These are phyloP conservation scores for Blastobotrys raffinosifermentans DNA, from an alignment of 1,139 yeast genomes.

Conservation along the genomic window DNA sequence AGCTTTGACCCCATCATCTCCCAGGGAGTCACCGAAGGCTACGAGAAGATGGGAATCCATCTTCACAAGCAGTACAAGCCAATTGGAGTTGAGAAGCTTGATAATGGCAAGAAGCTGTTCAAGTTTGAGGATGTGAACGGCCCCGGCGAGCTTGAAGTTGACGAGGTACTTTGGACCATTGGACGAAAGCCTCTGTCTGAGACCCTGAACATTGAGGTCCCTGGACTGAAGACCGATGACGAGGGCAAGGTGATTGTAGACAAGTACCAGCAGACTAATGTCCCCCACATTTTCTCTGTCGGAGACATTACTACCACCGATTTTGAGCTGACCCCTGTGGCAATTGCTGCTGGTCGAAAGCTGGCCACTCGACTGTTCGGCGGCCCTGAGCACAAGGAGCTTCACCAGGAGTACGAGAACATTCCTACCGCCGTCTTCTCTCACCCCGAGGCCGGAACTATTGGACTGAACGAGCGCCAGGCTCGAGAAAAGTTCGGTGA, in stretches of 20 bases:
- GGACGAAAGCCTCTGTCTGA: constrained; percentile 79
- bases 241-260: constrained; percentile 63
- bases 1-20: constrained; percentile 81
- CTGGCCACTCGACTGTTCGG: constrained; percentile 89
- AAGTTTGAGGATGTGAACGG: constrained; percentile 22
- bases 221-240: constrained; percentile 60
- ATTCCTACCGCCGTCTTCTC: constrained; percentile 91
- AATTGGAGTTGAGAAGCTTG: constrained; percentile 51
- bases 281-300: constrained; percentile 68
- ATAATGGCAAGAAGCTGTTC: constrained; percentile 58
- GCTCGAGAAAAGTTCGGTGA: constrained; percentile 77
- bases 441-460: constrained; percentile 95
- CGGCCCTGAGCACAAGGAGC: constrained; percentile 54
- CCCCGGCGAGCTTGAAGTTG: constrained; percentile 53
- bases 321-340: constrained; percentile 94
- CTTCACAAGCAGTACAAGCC: constrained; percentile 59
- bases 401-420: constrained; percentile 75
- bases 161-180: constrained; percentile 83
- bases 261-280: constrained; percentile 78
- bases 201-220: constrained; percentile 61
- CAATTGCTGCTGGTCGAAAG: constrained; percentile 96
- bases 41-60: constrained; percentile 72
- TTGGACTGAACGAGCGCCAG: constrained; percentile 75
- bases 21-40: constrained; percentile 69
- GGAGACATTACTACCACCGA: constrained; percentile 88